Evolutionary conservation across 495 filamentous ascomycete genomes (phyloP).

Genomic region (Annulohypoxylon maeteangense): DNA sequence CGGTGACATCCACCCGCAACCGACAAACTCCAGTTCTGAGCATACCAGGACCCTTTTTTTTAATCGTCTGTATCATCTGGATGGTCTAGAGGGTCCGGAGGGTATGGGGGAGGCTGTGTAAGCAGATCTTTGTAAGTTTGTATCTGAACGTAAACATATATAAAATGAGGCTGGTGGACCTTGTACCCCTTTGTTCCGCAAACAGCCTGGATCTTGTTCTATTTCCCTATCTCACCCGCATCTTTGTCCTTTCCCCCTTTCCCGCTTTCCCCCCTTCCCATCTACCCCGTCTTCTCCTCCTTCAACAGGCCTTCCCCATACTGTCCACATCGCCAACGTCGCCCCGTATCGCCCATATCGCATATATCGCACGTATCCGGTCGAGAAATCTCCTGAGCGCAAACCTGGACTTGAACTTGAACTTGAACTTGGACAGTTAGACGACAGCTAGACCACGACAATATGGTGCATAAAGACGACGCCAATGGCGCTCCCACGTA

Average conservation of each 20-base stretch:
- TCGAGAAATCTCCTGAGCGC: conserved; percentile 15
- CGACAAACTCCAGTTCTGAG: conserved; percentile 7
- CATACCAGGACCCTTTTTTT: conserved; percentile 35
- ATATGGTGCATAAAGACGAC: conserved; percentile 39
- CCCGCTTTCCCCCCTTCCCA: not conserved
- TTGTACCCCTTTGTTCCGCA: conserved; percentile 20
- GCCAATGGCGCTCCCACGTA: conserved; percentile 37
- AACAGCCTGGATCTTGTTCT: conserved; percentile 37
- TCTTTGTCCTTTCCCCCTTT: conserved; percentile 1
- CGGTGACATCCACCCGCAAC: conserved; percentile 36
- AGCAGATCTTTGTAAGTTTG: conserved; percentile 13
- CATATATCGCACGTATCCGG: not conserved
- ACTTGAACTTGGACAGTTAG: too few species aligned
- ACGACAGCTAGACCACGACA: conserved; percentile 16
- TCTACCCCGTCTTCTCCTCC: conserved; percentile 6
- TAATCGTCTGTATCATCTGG: conserved; percentile 24
- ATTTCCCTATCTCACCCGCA: conserved; percentile 18
- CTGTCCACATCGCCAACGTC: not conserved
- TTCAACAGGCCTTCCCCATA: conserved; percentile 5
- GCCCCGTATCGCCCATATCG: too few species aligned
- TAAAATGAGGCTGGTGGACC: conserved; percentile 34
- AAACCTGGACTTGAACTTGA: too few species aligned
- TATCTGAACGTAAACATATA: conserved; percentile 31
- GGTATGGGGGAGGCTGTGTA: conserved; percentile 3
- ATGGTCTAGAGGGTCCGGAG: conserved; percentile 17